phyloP scores from a whole-genome alignment of 345 rosid species.

The Theobroma cacao region DNA sequence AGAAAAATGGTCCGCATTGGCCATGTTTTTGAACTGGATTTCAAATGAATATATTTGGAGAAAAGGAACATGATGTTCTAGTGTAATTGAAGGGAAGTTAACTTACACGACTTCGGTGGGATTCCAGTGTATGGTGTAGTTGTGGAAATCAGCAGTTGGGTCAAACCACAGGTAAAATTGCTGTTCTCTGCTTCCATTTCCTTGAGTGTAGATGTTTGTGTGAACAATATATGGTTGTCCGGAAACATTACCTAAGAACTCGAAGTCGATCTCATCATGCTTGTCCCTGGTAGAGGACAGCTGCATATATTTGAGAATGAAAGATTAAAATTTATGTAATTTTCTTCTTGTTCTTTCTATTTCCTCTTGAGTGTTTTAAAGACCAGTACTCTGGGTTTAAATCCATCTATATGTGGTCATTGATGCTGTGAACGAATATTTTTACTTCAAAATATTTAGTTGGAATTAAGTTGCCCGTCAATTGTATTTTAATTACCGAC shows the following conservation, averaged over 20 bases:
- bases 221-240: conserved; percentile 72
- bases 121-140: conserved; percentile 79
- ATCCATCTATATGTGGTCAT: not conserved
- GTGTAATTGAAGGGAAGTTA: not conserved
- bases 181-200: conserved; percentile 62
- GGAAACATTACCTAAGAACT: conserved; percentile 65
- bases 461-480: not conserved
- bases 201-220: conserved; percentile 65
- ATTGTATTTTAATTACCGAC: not conserved
- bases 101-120: conserved; percentile 64
- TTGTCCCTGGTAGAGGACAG: conserved; percentile 50
- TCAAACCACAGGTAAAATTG: conserved; percentile 62
- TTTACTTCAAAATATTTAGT: not conserved
- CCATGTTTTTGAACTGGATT: not conserved
- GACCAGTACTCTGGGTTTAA: not conserved
- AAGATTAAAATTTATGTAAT: not conserved
- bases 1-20: not conserved
- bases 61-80: not conserved
- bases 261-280: conserved; percentile 77
- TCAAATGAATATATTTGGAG: not conserved
- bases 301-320: conserved; percentile 28
- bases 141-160: conserved; percentile 66
- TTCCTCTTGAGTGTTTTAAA: not conserved
- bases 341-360: not conserved
- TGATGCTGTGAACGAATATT: not conserved